Evolutionary conservation across 371 early-diverging fungal species (phyloP), one percentile per base, ranked within the genome.

Genomic region (Phascolomyces articulosus): DNA sequence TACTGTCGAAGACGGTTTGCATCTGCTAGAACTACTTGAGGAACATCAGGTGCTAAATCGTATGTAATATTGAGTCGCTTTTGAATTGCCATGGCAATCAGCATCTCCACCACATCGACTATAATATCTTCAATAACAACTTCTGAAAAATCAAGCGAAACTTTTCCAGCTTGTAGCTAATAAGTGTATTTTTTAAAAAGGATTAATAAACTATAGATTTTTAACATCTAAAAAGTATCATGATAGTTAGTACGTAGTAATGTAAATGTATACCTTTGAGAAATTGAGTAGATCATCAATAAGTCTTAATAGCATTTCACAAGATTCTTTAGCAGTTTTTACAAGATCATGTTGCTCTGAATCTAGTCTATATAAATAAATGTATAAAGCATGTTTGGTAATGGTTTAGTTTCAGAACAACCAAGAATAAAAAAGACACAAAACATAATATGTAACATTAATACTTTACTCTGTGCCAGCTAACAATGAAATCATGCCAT

Each of bases 231-330:
- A n/a, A n/a, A n/a, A n/a, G n/a, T n/a, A n/a, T n/a, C n/a, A n/a
- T n/a, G n/a, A n/a, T n/a, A n/a, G n/a, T n/a, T n/a, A n/a, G n/a
- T n/a, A n/a, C n/a, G 11, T 34, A 34, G 34, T 34, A 34, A n/a
- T n/a, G n/a, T n/a, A n/a, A n/a, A n/a, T n/a, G n/a, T n/a, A 34
- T 34, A 34, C 34, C 34, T 87, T 88, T 63, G 85, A 85, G 53
- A 87, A 87, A 66, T 88, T 86, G 20, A 88, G 63, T 10, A 88
- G 65, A 64, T 87, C 87, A 54, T 87, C 86, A 60, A 87, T 87
- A 28, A 87, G 84, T 21, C 80, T 74, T 27, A 86, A 67, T n/a
- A 87, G 48, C 59, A 83, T 84, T 66, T 85, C 84, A 53, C 85
- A 86, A 0, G 81, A 82, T 2, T 81, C 84, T 55, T 85, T 85